Base-by-base conservation (phyloP, 352 stramenopile species). In the Elongisporangium prolatum region DNA sequence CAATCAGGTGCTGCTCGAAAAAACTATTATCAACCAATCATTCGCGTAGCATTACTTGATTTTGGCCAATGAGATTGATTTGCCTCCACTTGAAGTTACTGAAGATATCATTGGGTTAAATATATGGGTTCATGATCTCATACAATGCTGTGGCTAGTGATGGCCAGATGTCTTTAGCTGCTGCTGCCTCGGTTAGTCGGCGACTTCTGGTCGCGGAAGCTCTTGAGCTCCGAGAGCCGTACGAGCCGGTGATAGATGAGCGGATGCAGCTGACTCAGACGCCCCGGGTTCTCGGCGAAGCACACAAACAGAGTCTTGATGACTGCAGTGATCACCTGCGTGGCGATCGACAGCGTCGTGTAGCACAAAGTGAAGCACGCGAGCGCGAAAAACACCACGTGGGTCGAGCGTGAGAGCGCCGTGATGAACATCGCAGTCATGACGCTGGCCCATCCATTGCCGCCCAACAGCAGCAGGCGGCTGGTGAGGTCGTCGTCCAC, bases 291-390 rank as follows among this genome's bases (percentile, higher is more conserved):
- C 68, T 93, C 80, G 3, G 86, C 84, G 55, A 95, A 95, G 71
- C 86, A 95, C 44, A 95, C 81, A 60, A 92, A 95, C 18, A 95
- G 64, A 21, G 86, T 93, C 72, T 95, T 93, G 61, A 93, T 89
- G 20, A 90, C 80, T 0, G 82, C 81, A 13, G 72, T 70, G 24
- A 92, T 73, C 47, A 89, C 74, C 62, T 90, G 82, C 34, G 77
- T 90, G 14, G 82, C 76, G 57, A 91, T 72, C 40, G 84, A 91
- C 17, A 92, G 69, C 52, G 80, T 88, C 48, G 82, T 92, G 69
- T 95, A 93, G 68, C 80, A 88, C 13, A 92, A 62, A 17, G 84
- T 68, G 52, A 95, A 95, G 64, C 76, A 77, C 22, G 70, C 69
- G 22, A 93, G 54, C n/a, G 75, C 84, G 59, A 88, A 91, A 61